Base-by-base conservation (phyloP, 257 asterid species). In the Anisodus tanguticus region DNA sequence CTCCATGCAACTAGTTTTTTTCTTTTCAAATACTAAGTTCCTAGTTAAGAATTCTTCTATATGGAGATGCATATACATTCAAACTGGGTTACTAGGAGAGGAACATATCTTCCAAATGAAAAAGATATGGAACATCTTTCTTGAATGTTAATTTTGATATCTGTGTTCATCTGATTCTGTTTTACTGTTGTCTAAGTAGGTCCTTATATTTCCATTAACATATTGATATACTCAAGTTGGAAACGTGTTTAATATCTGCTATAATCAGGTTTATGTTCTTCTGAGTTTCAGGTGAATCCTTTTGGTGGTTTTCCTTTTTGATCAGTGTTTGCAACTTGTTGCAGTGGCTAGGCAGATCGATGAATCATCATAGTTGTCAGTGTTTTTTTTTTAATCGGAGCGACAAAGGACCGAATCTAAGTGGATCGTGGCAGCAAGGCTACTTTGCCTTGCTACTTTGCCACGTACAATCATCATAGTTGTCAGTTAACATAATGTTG, bases 241-340 rank as follows among this genome's bases (percentile, higher is more conserved):
- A 7, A 64, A 64, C 7, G 3, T 11, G 26, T 35, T 26, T 9
- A 12, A 4, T 64, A 26, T 64, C 17, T 64, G 17, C 71, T 64
- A 9, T 64, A 26, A 4, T n/a, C 59, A 19, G 0, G 17, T 22
- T 63, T 5, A 5, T 45, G 17, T 43, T 45, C 7, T 54, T 31
- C 11, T 41, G 57, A 71, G 79, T n/a, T 72, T 72, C 80, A 72
- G 41, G 80, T 19, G 80, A 72, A 47, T 10, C 80, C 2, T 47
- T 72, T 47, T 72, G 80, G 57, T 71, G 37, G 37, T 70, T 71
- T 43, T 71, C 35, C 6, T 2, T 72, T 41, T 47, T 10, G 9
- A n/a, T 72, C 59, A 19, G 60, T 4, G 1, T 71, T n/a, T 11
- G 12, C 60, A 19, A 43, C 12, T 3, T 74, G 22, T 22, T 12